phyloP scores from a whole-genome alignment of 495 filamentous ascomycete species.

The Xylaria sp. region DNA sequence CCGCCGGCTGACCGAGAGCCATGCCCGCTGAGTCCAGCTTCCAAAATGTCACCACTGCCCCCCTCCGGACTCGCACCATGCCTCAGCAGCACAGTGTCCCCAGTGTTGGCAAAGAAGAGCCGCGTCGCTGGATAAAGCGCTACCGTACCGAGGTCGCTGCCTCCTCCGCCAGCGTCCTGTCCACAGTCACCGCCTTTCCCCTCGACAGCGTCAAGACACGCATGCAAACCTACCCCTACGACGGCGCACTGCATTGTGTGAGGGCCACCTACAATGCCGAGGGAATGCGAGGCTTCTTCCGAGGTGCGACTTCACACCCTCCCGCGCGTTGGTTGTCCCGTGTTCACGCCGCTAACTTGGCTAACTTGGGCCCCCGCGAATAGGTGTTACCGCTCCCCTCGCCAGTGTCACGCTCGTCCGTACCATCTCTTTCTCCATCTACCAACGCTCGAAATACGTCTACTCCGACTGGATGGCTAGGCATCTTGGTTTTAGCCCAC shows the following conservation, averaged over 20 bases:
- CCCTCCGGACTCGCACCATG: conserved; percentile 53
- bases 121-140: conserved; percentile 69
- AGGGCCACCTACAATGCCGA: conserved; percentile 75
- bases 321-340: conserved; percentile 4
- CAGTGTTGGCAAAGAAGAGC: conserved; percentile 51
- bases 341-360: conserved; percentile 38
- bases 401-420: conserved; percentile 87
- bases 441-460: conserved; percentile 80
- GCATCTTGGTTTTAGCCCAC: conserved; percentile 71
- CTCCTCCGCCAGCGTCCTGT: conserved; percentile 73
- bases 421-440: conserved; percentile 92
- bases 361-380: conserved; percentile 32
- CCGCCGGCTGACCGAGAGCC: conserved; percentile 40
- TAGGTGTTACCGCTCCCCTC: conserved; percentile 80
- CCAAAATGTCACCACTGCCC: conserved; percentile 50
- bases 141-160: conserved; percentile 84
- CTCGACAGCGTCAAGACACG: conserved; percentile 86
- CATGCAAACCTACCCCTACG: conserved; percentile 83
- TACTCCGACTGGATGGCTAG: conserved; percentile 71
- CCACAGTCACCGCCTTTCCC: conserved; percentile 76
- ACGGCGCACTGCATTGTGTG: conserved; percentile 72
- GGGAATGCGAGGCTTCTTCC: conserved; percentile 76
- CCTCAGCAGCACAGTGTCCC: conserved; percentile 47
- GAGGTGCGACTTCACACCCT: conserved; percentile 57
- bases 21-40: conserved; percentile 60